Conservation (phyloP, 441 rosid species). For the Brassica hybrid region DNA sequence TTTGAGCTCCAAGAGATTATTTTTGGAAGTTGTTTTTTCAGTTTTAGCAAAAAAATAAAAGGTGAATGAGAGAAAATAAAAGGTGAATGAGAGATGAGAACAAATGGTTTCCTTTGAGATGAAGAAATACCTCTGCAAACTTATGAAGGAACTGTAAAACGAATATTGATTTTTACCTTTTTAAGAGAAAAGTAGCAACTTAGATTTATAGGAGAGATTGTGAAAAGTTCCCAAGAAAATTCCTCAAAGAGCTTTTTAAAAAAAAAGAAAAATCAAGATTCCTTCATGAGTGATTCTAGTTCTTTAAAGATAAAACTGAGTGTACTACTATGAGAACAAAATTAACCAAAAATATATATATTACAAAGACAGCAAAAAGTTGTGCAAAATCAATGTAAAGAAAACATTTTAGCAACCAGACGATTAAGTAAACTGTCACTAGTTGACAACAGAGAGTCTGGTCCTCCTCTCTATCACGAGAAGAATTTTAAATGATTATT, state of each 20-base stretch:
- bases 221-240: slow-evolving; percentile 27
- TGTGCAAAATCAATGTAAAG: slow-evolving; percentile 20
- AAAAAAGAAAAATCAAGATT: slow-evolving; percentile 32
- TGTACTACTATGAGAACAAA: slow-evolving; percentile 23
- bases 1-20: slow-evolving; percentile 10
- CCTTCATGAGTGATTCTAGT: slow-evolving; percentile 31
- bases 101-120: slow-evolving; percentile 41
- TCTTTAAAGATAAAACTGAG: slow-evolving; percentile 24
- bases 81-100: slow-evolving; percentile 18
- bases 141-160: slow-evolving; percentile 36
- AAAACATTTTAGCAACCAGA: slow-evolving; percentile 28
- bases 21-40: neutral
- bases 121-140: slow-evolving; percentile 45
- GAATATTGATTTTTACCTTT: slow-evolving; percentile 28
- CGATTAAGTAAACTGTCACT: slow-evolving; percentile 42
- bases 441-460: slow-evolving; percentile 32
- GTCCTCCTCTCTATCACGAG: slow-evolving; percentile 40
- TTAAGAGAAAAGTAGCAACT: slow-evolving; percentile 21
- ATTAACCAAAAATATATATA: neutral
- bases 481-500: neutral
- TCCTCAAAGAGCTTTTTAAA: slow-evolving; percentile 16
- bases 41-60: slow-evolving; percentile 16
- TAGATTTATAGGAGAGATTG: slow-evolving; percentile 24
- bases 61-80: slow-evolving; percentile 7
- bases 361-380: neutral